Evolutionary conservation across 139 green algal species (phyloP).

Genomic region (Tetraselmis striata): DNA sequence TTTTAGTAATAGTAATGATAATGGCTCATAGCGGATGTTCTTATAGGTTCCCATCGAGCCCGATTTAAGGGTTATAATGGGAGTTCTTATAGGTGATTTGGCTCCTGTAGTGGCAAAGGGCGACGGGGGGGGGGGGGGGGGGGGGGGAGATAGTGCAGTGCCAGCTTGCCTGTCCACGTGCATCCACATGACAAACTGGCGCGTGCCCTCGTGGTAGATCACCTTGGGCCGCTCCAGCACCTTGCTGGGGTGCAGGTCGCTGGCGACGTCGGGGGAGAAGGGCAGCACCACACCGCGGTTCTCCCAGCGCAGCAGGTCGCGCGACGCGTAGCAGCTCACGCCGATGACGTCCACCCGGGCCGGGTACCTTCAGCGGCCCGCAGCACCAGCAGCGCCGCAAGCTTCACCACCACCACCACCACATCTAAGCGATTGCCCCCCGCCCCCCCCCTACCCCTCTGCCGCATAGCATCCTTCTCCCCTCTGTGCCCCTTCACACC

Average conservation of each 20-base stretch:
- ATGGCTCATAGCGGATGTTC: too few species aligned
- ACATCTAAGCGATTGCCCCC: neutral
- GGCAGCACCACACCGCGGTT: slow-evolving; percentile 18
- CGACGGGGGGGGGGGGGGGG: too few species aligned
- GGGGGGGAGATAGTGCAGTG: too few species aligned
- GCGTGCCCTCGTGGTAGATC: slow-evolving; percentile 14
- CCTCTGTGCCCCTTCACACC: too few species aligned
- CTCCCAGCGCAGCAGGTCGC: slow-evolving; percentile 28
- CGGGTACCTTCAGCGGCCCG: neutral
- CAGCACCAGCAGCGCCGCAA: neutral
- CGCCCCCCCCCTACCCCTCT: too few species aligned
- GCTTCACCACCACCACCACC: neutral
- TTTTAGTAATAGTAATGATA: too few species aligned
- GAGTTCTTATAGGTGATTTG: too few species aligned
- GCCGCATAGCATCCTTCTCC: neutral
- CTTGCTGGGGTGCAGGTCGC: slow-evolving; percentile 23
- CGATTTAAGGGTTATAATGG: too few species aligned
- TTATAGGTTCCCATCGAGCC: too few species aligned
- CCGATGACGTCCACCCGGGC: slow-evolving; percentile 37
- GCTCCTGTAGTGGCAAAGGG: too few species aligned
- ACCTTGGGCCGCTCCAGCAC: slow-evolving; percentile 47
- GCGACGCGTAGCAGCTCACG: slow-evolving; percentile 33
- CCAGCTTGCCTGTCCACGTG: slow-evolving; percentile 45
- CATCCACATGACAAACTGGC: slow-evolving; percentile 42
- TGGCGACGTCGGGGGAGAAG: neutral